Conservation (phyloP, 2,329 filamentous ascomycete species). For the Penicillium corylophilum region DNA sequence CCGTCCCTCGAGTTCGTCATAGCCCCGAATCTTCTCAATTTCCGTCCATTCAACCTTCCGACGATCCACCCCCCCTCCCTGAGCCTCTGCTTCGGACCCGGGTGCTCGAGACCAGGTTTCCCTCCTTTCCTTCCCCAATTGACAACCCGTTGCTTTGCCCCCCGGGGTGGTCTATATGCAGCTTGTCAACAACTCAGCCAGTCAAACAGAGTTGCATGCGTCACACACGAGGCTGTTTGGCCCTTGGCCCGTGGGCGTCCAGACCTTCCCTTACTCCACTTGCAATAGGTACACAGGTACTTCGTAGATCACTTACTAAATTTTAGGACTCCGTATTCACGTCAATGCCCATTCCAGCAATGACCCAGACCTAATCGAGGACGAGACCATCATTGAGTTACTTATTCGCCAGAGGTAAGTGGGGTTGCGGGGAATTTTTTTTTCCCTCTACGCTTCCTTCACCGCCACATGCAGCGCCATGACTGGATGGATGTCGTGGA, state of each 20-base stretch:
- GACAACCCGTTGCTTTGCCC: background rate
- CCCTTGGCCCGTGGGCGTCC: slow-evolving; percentile 12
- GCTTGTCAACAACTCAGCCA: slow-evolving; percentile 6
- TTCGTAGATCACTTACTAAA: background rate
- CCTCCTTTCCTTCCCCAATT: background rate
- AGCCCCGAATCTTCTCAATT: background rate
- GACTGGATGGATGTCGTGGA: slow-evolving; percentile 21
- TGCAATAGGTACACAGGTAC: background rate
- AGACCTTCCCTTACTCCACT: background rate
- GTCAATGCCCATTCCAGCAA: background rate
- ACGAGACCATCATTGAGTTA: background rate
- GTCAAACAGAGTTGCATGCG: slow-evolving; percentile 10
- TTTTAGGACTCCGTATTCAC: background rate
- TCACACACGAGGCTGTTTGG: slow-evolving; percentile 16
- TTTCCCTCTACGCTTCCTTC: slow-evolving; percentile 15
- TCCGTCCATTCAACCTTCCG: slow-evolving; percentile 9
- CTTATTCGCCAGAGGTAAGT: slow-evolving; percentile 12
- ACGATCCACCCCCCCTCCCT: slow-evolving; percentile 21
- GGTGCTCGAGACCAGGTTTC: background rate
- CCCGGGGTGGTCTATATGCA: slow-evolving; percentile 5
- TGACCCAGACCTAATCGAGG: background rate
- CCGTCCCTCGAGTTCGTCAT: background rate
- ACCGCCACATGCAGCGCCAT: slow-evolving; percentile 29
- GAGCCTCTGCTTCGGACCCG: slow-evolving; percentile 6
- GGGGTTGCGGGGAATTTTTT: slow-evolving; percentile 22